Percentiles rank a stretch among this genome's conserved stretches.
These are phyloP conservation scores for Metschnikowia hibisci DNA, from an alignment of 805 yeast species.

Conservation along the genomic window DNA sequence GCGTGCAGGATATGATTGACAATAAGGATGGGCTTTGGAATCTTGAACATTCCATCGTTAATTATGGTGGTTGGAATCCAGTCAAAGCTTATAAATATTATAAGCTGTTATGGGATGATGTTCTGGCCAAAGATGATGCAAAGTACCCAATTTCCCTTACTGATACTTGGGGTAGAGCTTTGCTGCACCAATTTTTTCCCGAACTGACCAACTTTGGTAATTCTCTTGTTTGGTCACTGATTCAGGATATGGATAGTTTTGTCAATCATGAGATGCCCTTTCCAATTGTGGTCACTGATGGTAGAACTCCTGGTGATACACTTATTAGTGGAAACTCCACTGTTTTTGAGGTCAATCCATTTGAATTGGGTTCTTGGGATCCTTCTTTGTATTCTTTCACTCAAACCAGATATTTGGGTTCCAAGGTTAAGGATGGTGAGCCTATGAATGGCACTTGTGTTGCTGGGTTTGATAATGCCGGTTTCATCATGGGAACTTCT, in stretches of 20 bases:
- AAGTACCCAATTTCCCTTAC: constrained; percentile 37
- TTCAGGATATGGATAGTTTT: constrained; percentile 25
- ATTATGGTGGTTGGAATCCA: constrained; percentile 25
- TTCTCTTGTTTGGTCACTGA: constrained; percentile 29
- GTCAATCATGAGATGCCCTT: constrained; percentile 34
- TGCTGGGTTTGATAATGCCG: constrained; percentile 68
- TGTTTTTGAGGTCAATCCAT: constrained; percentile 37
- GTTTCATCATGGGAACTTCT: constrained; percentile 39
- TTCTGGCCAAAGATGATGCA: constrained; percentile 32
- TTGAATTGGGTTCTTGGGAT: constrained; percentile 81
- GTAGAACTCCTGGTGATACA: constrained; percentile 33
- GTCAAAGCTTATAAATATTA: constrained; percentile 20
- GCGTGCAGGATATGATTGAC: constrained; percentile 39
- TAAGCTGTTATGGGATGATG: constrained; percentile 25
- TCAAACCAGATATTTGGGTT: constrained; percentile 66
- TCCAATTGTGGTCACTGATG: constrained; percentile 38
- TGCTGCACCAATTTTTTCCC: constrained; percentile 37
- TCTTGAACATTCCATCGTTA: constrained; percentile 23
- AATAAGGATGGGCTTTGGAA: constrained; percentile 32
- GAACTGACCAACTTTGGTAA: constrained; percentile 25
- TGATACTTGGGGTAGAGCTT: constrained; percentile 43
- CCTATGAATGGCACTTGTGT: constrained; percentile 50
- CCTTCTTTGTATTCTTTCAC: constrained; percentile 63
- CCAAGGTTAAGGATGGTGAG: constrained; percentile 56
- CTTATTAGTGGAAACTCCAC: constrained; percentile 35